These are phyloP conservation scores for Fusarium praegraminearum DNA, from an alignment of 2,329 filamentous ascomycete genomes.

Conservation along the genomic window DNA sequence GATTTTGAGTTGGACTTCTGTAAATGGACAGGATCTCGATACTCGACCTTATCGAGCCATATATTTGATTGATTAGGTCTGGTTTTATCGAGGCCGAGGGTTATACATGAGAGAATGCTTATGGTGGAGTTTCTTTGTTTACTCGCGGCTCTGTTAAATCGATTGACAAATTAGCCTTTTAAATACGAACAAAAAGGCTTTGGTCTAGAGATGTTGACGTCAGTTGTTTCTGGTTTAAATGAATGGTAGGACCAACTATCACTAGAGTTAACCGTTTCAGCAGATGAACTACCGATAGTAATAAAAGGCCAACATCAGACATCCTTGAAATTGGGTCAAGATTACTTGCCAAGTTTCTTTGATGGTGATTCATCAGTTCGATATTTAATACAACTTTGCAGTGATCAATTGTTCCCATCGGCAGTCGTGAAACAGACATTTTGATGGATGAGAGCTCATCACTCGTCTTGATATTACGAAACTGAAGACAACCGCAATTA, in stretches of 20 bases:
- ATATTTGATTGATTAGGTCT: not conserved
- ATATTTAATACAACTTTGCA: not conserved
- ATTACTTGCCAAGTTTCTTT: not conserved
- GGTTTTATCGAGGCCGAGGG: not conserved
- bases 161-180: not conserved
- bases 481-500: too few species aligned
- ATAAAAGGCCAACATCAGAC: not conserved
- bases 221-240: conserved; percentile 2
- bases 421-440: not conserved
- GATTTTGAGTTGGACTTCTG: not conserved
- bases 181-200: conserved; percentile 6
- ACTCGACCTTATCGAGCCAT: not conserved
- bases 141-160: not conserved
- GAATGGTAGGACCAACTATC: not conserved
- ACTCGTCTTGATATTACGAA: too few species aligned
- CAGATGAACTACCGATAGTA: not conserved
- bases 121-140: not conserved
- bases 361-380: not conserved
- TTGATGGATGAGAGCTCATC: too few species aligned
- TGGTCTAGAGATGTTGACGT: conserved; percentile 10
- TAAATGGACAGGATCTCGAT: conserved; percentile 16
- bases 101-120: conserved; percentile 15
- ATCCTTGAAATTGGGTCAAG: not conserved
- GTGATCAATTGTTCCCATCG: not conserved
- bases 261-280: not conserved